Evolutionary conservation across 208 protist species (phyloP).

Genomic region (Acanthamoeba castellanii): DNA sequence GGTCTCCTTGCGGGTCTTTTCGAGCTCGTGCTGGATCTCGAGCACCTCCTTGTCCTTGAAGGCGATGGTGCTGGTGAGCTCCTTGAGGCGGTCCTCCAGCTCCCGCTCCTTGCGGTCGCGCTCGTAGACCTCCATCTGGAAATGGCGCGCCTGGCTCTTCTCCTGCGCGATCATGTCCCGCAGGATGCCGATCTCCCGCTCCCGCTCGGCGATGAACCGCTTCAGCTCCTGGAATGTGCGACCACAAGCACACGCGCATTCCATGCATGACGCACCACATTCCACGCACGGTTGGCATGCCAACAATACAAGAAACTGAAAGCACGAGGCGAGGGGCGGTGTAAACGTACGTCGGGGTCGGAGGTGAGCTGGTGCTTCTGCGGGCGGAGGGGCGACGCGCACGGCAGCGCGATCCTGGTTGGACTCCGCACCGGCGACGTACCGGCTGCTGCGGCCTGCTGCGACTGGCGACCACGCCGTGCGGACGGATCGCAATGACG

Average conservation of each 20-base stretch:
- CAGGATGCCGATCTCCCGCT: conserved; percentile 3
- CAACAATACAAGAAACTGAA: background rate
- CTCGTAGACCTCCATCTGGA: background rate
- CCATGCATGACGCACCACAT: no score
- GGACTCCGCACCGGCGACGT: background rate
- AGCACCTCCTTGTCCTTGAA: conserved; percentile 10
- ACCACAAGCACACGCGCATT: no score
- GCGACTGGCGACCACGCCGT: background rate
- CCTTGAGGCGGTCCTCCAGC: background rate
- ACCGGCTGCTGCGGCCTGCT: background rate
- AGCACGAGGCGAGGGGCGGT: background rate
- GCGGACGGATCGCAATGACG: background rate
- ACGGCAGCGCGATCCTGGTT: background rate
- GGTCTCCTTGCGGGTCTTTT: background rate
- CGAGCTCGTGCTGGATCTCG: background rate
- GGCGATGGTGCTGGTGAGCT: background rate
- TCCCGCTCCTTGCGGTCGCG: background rate
- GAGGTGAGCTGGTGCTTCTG: background rate
- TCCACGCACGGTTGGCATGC: no score
- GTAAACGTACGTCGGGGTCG: background rate
- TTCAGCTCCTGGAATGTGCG: background rate
- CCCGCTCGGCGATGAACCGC: background rate
- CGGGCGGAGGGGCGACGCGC: background rate
- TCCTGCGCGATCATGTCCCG: background rate
- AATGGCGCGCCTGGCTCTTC: background rate